These are phyloP conservation scores for Bothriochloa decipiens DNA, from an alignment of 176 grass and related monocot genomes.

Conservation along the genomic window DNA sequence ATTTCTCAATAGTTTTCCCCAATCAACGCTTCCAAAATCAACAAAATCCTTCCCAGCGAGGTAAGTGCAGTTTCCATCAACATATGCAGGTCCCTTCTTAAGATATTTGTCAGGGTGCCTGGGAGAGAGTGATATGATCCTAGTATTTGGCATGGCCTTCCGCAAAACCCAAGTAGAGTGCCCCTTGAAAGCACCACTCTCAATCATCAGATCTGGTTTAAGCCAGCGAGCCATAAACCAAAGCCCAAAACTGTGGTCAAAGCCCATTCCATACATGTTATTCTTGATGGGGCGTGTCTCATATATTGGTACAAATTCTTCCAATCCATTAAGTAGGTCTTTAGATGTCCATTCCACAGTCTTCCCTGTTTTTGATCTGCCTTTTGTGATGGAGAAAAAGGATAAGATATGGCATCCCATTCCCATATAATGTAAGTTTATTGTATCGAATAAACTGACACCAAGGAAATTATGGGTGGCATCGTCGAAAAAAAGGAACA, in stretches of 20 bases:
- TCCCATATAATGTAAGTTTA: background rate
- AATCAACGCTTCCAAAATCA: conserved; percentile 83
- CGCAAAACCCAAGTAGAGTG: conserved; percentile 91
- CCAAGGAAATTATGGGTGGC: background rate
- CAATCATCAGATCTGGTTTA: conserved; percentile 88
- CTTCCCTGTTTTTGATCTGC: conserved; percentile 84
- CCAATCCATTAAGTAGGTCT: conserved; percentile 74
- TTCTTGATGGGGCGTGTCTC: conserved; percentile 88
- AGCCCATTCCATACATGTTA: conserved; percentile 89
- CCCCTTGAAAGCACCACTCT: conserved; percentile 93
- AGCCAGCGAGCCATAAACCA: conserved; percentile 95
- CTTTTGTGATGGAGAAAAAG: conserved; percentile 59
- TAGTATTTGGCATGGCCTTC: conserved; percentile 74
- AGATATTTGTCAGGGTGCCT: conserved; percentile 87
- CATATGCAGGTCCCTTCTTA: conserved; percentile 91
- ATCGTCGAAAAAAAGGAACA: background rate
- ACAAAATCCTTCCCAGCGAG: conserved; percentile 82
- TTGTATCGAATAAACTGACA: background rate
- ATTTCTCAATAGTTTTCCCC: conserved; percentile 66
- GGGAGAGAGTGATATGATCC: conserved; percentile 81
- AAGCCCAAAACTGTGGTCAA: conserved; percentile 94
- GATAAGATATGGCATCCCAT: conserved; percentile 39
- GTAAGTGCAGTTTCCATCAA: conserved; percentile 92
- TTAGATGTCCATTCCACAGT: conserved; percentile 68
- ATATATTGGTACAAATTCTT: conserved; percentile 90